These are phyloP conservation scores for Cynanchum wilfordii DNA, from an alignment of 257 asterid genomes.

Conservation along the genomic window DNA sequence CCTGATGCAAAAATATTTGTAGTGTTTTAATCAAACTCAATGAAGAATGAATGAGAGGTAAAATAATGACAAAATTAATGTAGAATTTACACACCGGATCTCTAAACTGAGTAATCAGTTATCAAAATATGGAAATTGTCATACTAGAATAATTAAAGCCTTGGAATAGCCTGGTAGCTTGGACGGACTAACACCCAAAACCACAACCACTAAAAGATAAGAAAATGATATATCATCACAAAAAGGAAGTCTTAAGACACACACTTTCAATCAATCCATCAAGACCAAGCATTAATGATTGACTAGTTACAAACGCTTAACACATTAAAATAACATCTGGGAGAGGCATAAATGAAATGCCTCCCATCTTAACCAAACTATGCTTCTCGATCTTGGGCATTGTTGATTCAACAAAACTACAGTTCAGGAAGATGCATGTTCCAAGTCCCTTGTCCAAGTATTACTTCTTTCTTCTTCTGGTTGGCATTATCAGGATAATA, in stretches of 20 bases:
- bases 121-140: neutral
- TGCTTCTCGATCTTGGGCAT: neutral
- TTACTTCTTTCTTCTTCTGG: neutral
- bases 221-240: neutral
- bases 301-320: neutral
- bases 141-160: neutral
- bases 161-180: neutral
- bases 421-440: neutral
- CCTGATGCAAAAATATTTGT: slow-evolving; percentile 40
- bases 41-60: neutral
- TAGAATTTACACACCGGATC: neutral
- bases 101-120: neutral
- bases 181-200: neutral
- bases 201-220: neutral
- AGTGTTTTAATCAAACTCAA: neutral
- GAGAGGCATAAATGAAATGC: neutral
- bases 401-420: neutral
- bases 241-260: neutral
- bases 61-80: neutral
- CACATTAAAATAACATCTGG: neutral
- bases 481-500: neutral
- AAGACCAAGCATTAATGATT: neutral
- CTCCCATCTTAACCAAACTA: neutral
- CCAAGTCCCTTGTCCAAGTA: too few species aligned
- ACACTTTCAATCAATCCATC: neutral